Percentiles rank a stretch among this genome's conserved stretches.
Conservation (phyloP, 2,329 filamentous ascomycete genomes). For the Verticillium longisporum region DNA sequence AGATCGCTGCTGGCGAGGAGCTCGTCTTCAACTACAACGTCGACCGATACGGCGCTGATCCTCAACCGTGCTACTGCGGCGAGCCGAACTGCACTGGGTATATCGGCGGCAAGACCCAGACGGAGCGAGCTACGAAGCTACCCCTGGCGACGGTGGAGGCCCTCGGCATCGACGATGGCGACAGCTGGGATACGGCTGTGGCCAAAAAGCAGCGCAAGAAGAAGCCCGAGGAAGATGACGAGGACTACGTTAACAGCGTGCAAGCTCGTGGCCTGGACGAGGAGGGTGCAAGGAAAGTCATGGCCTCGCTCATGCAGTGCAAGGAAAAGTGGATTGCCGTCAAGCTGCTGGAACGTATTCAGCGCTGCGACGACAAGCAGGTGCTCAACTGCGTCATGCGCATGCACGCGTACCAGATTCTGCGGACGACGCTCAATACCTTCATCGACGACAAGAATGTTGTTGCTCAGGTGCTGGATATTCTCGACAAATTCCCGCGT, state of each 20-base stretch:
- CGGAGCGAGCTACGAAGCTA: constrained; percentile 87
- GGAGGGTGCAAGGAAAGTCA: constrained; percentile 83
- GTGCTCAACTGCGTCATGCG: constrained; percentile 84
- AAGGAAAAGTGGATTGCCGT: constrained; percentile 99
- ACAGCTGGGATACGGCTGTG: constrained; percentile 86
- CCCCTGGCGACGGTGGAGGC: constrained; percentile 87
- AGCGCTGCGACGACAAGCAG: constrained; percentile 77
- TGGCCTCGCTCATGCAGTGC: constrained; percentile 94
- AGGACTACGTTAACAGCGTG: constrained; percentile 90
- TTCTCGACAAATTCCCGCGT: constrained; percentile 81
- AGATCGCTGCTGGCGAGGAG: constrained; percentile 83
- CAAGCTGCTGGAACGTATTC: constrained; percentile 84
- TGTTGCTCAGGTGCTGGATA: constrained; percentile 80
- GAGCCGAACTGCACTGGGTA: constrained; percentile 93
- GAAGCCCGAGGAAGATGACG: constrained; percentile 84
- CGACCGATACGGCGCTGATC: constrained; percentile 93
- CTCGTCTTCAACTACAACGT: constrained; percentile 99
- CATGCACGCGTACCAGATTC: constrained; percentile 94
- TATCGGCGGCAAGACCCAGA: constrained; percentile 96
- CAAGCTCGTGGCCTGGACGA: constrained; percentile 74
- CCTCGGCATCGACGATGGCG: constrained; percentile 86
- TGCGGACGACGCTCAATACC: constrained; percentile 77
- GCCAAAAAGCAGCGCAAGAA: constrained; percentile 90
- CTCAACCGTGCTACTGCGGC: constrained; percentile 93
- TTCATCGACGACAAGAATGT: constrained; percentile 90